phyloP scores from a whole-genome alignment of 169 alveolate genomes.

The Nephromyces sp. region DNA sequence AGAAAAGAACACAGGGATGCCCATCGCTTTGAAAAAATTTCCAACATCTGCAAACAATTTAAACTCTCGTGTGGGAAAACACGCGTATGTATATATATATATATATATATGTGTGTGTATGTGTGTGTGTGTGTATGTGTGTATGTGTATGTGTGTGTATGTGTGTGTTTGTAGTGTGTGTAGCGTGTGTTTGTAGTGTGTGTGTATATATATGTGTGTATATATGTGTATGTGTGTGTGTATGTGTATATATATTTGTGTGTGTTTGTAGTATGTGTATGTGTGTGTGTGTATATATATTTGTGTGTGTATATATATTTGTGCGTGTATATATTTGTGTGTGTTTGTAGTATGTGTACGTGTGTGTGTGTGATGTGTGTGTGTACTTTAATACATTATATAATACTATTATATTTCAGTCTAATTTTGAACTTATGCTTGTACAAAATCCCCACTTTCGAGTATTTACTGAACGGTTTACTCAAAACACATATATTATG shows the following conservation, averaged over 20 bases:
- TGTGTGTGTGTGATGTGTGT: too few relatives aligned
- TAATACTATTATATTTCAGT: conserved; percentile 33
- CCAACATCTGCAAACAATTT: conserved; percentile 82
- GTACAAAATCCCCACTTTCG: conserved; percentile 67
- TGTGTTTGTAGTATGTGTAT: too few relatives aligned
- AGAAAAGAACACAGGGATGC: conserved; percentile 52
- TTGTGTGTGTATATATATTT: neutral
- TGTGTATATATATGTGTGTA: too few relatives aligned
- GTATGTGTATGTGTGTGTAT: too few relatives aligned
- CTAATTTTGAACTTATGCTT: conserved; percentile 59
- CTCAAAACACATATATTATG: conserved; percentile 77
- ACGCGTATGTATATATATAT: neutral
- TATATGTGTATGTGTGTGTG: too few relatives aligned
- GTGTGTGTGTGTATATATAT: too few relatives aligned
- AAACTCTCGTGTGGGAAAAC: conserved; percentile 68
- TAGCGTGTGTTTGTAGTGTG: too few relatives aligned
- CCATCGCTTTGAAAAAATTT: conserved; percentile 82
- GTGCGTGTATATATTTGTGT: neutral
- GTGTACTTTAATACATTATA: neutral
- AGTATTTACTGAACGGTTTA: conserved; percentile 75
- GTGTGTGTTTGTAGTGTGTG: neutral
- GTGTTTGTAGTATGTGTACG: too few relatives aligned
- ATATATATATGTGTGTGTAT: neutral
- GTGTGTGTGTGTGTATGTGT: neutral
- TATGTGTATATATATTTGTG: too few relatives aligned